A percentile compares a stretch with the other conserved stretches of the same genome.
phyloP scores from a whole-genome alignment of 208 protist genomes.

The Leishmania tropica region DNA sequence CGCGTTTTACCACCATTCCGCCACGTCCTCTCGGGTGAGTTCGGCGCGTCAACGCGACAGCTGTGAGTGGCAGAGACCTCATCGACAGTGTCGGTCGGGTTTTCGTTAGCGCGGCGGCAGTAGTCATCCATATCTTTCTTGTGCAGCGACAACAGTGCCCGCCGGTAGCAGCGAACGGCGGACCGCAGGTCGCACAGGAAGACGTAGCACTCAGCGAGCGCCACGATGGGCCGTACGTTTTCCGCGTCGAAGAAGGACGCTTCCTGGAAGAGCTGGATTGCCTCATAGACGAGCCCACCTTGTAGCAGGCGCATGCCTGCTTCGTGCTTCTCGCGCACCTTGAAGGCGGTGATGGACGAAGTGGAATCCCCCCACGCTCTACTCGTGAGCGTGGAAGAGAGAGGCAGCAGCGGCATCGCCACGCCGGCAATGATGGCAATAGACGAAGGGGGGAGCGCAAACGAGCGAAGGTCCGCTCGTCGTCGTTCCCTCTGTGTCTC shows the following conservation, averaged over 20 bases:
- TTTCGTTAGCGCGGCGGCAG: slow-evolving; percentile 6
- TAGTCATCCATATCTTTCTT: slow-evolving; percentile 15
- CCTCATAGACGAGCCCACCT: slow-evolving; percentile 46
- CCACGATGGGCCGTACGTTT: slow-evolving; percentile 71
- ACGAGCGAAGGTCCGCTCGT: background rate
- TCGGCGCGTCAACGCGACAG: background rate
- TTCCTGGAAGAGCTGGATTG: slow-evolving; percentile 72
- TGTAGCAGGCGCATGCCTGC: slow-evolving; percentile 50
- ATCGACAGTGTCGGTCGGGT: background rate
- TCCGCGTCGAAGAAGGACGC: slow-evolving; percentile 76
- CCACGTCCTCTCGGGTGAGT: background rate
- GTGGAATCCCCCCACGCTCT: background rate
- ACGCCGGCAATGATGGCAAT: background rate
- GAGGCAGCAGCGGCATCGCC: background rate
- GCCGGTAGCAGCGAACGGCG: slow-evolving; percentile 80
- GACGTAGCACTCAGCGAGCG: slow-evolving; percentile 82
- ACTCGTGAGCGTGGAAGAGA: background rate
- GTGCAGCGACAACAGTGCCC: slow-evolving; percentile 73
- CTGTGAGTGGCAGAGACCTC: background rate
- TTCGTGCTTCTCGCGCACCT: slow-evolving; percentile 52
- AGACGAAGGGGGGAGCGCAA: background rate
- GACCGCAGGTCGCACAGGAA: slow-evolving; percentile 83
- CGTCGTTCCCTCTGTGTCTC: background rate
- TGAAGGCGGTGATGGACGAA: slow-evolving; percentile 24
- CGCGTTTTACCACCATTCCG: background rate